Conservation (phyloP, 768 basidiomycete species). For the Boletus edulis region DNA sequence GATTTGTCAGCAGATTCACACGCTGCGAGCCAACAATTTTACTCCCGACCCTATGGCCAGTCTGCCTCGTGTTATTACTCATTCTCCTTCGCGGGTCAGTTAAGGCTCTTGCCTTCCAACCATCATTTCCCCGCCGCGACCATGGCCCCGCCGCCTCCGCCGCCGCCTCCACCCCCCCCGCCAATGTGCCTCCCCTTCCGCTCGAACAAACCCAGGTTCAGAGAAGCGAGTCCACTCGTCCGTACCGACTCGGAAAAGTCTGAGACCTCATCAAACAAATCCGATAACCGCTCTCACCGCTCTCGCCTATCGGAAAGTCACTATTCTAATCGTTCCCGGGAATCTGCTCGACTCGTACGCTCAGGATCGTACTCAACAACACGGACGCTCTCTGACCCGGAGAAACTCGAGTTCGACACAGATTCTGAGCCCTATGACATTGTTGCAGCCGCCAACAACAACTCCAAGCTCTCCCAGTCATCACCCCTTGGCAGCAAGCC, state of each 20-base stretch:
- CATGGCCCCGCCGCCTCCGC: constrained; percentile 46
- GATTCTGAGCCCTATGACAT: constrained; percentile 62
- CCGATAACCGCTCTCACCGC: constrained; percentile 26
- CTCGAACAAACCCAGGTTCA: constrained; percentile 25
- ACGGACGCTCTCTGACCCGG: constrained; percentile 38
- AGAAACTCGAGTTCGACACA: constrained; percentile 54
- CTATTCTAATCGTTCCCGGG: constrained; percentile 21
- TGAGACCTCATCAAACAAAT: constrained; percentile 38
- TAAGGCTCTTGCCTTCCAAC: constrained; percentile 18
- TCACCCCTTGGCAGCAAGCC: constrained; percentile 32
- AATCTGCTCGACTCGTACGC: constrained; percentile 33
- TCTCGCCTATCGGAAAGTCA: constrained; percentile 23
- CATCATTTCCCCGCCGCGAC: constrained; percentile 24
- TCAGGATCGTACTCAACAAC: constrained; percentile 45
- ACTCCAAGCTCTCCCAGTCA: constrained; percentile 42
- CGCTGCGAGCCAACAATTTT: constrained; percentile 19
- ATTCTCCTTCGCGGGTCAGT: constrained; percentile 13
- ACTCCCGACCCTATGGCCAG: constrained; percentile 14
- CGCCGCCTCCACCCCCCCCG: constrained; percentile 29
- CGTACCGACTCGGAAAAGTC: constrained; percentile 42
- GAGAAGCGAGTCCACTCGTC: constrained; percentile 30
- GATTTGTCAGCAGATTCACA: constrained; percentile 28
- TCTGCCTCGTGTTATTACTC: constrained; percentile 28
- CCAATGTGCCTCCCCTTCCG: constrained; percentile 56
- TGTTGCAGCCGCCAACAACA: constrained; percentile 28